A percentile compares a stretch with the other conserved stretches of the same genome.
phyloP scores from a whole-genome alignment of 306 rosid genomes.

The Vachellia pachyceras region DNA sequence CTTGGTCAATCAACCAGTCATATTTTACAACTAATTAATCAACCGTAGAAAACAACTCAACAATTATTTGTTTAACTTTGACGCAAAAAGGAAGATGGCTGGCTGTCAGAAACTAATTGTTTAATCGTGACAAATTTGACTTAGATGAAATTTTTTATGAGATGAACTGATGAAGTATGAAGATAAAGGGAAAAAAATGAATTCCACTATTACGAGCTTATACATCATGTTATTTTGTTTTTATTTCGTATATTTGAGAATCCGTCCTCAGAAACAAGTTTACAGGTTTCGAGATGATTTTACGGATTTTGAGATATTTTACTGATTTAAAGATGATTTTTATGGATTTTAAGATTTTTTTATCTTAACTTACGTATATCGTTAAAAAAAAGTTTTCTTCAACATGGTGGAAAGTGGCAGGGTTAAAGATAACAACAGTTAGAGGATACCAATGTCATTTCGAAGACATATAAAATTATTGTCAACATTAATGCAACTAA shows the following conservation, averaged over 20 bases:
- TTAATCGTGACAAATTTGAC: neutral
- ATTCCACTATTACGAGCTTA: neutral
- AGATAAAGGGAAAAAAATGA: neutral
- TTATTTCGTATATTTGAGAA: too few relatives aligned
- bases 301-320: too few relatives aligned
- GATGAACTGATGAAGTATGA: neutral
- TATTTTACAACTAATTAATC: neutral
- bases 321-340: too few relatives aligned
- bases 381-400: too few relatives aligned
- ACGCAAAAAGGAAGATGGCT: neutral
- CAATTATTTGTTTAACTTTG: neutral
- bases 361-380: too few relatives aligned
- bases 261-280: too few relatives aligned
- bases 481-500: neutral
- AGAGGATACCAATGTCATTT: too few relatives aligned
- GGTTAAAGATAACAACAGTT: too few relatives aligned
- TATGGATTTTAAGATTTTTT: too few relatives aligned
- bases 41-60: neutral
- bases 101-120: neutral
- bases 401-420: too few relatives aligned
- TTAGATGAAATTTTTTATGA: neutral
- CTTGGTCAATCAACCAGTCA: neutral
- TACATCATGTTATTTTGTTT: neutral
- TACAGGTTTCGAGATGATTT: too few relatives aligned
- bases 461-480: too few relatives aligned